phyloP scores from a whole-genome alignment of 768 basidiomycete species.

The Hygrophoropsis aurantiaca region DNA sequence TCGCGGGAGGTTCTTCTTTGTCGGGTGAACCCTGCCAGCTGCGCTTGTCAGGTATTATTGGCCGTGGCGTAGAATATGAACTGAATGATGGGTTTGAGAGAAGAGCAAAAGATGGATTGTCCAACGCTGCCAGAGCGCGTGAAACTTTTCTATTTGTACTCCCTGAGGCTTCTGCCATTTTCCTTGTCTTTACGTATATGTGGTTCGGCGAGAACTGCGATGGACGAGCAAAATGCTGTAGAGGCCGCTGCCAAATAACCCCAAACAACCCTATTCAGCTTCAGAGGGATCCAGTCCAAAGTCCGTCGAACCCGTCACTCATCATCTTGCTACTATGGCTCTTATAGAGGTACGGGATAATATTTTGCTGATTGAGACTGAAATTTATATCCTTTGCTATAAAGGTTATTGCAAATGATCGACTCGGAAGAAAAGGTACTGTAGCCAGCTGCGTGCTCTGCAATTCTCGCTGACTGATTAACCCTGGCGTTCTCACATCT shows the following conservation, averaged over 20 bases:
- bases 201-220: not conserved
- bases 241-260: not conserved
- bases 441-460: not conserved
- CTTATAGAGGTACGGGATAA: no score
- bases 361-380: no score
- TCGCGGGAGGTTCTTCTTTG: not conserved
- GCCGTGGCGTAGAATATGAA: not conserved
- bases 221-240: conserved; percentile 4
- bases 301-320: no score
- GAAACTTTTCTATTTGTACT: conserved; percentile 1
- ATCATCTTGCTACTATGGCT: no score
- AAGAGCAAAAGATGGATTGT: conserved; percentile 1
- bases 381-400: no score
- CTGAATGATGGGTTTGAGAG: conserved; percentile 1
- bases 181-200: no score
- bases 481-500: no score
- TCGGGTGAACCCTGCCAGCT: not conserved
- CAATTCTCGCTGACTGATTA: conserved; percentile 8
- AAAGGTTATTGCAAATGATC: conserved; percentile 97
- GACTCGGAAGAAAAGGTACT: conserved; percentile 89
- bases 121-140: conserved; percentile 13
- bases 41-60: conserved; percentile 8
- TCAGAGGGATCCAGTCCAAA: no score
- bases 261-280: not conserved
- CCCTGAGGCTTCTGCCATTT: conserved; percentile 4